A percentile compares a stretch with the other conserved stretches of the same genome.
Conservation (phyloP, 495 filamentous ascomycete species). For the Talaromyces adpressus region DNA sequence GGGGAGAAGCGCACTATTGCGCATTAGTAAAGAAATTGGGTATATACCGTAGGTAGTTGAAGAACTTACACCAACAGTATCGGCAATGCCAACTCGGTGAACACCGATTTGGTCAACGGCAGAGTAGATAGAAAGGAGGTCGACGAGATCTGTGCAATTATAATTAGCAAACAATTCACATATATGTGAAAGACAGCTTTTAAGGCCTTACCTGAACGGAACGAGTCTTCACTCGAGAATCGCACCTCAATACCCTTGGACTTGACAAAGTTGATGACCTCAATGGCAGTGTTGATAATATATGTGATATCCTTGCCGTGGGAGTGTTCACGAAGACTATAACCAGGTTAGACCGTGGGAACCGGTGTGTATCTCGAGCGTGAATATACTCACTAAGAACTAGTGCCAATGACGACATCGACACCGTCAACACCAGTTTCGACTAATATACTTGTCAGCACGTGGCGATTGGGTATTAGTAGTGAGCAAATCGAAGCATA, state of each 20-base stretch:
- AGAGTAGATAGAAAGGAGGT: slow-evolving; percentile 69
- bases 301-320: slow-evolving; percentile 93
- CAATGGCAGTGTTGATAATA: slow-evolving; percentile 85
- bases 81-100: slow-evolving; percentile 76
- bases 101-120: slow-evolving; percentile 76
- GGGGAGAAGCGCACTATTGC: slow-evolving; percentile 54
- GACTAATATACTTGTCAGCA: slow-evolving; percentile 28
- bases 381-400: slow-evolving; percentile 45
- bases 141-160: slow-evolving; percentile 51
- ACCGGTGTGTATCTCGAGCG: background rate
- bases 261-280: slow-evolving; percentile 94
- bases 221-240: slow-evolving; percentile 74
- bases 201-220: slow-evolving; percentile 47
- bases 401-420: slow-evolving; percentile 92
- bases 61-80: slow-evolving; percentile 61
- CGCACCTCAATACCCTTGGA: slow-evolving; percentile 79
- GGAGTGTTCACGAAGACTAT: slow-evolving; percentile 72
- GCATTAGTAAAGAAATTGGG: too few species aligned
- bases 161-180: background rate
- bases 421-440: slow-evolving; percentile 75
- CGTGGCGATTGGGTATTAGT: background rate
- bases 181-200: background rate
- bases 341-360: background rate
- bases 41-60: too few species aligned
- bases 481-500: background rate